Evolutionary conservation across 768 basidiomycete species (phyloP), one percentile per base, ranked within the genome.

Genomic region (Candolleomyces eurysporus): DNA sequence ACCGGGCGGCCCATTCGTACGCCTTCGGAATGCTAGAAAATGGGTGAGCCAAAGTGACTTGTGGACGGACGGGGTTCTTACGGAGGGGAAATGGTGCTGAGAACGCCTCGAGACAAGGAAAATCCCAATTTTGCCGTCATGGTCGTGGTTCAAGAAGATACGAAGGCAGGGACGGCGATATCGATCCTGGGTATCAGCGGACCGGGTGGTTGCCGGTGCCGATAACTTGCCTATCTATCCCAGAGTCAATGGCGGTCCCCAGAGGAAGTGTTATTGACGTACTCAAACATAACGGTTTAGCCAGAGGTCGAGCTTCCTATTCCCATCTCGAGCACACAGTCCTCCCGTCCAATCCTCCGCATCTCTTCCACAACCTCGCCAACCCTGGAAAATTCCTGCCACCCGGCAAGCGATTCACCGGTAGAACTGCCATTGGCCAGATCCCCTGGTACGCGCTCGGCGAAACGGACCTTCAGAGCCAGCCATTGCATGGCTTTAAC

Each of bases 401-500:
- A 91, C 30, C 65, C 67, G 7, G 31, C 57, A 61, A 58, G 50
- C 9, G 54, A 39, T 31, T 61, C 45, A 11, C 31, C 50, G 32
- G 40, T n/a, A 16, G 51, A 26, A 5, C 10, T 54, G 19, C 22
- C 39, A 26, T 39, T 42, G 10, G 31, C 17, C 56, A 64, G 43
- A 55, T 26, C 14, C n/a, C 21, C 45, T 30, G 60, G 64, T 5
- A 82, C 45, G 13, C 80, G 74, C 65, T 89, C 87, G 19, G 85
- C 68, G 65, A 90, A 88, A 22, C 90, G 72, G 5, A 89, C 72
- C 58, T 82, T 78, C 63, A 91, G 71, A 10, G 90, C 90, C 0
- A 91, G 75, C 91, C 90, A 92, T 66, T 91, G 88, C 89, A 91
- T 90, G 19, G 77, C 80, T 68, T 87, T 90, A 58, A 91, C 81